Conservation (phyloP, 78 protist genomes). For the slime mould (Dictyostelium discoideum) region DNA sequence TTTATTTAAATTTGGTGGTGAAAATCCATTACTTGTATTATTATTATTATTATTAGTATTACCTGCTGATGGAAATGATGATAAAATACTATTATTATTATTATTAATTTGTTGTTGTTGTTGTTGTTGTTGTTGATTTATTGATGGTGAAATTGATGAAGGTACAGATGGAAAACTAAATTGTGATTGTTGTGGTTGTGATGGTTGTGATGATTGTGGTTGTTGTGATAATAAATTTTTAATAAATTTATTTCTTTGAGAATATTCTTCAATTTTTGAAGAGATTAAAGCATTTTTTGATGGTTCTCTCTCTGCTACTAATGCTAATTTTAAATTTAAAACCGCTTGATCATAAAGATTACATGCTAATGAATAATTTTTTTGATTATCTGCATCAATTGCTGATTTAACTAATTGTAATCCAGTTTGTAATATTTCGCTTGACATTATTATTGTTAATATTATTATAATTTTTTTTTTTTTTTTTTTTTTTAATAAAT, state of each 20-base stretch:
- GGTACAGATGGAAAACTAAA: slow-evolving; percentile 20
- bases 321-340: slow-evolving; percentile 57
- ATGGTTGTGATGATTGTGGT: not conserved
- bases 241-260: slow-evolving; percentile 64
- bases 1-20: not conserved
- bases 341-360: slow-evolving; percentile 68
- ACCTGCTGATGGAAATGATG: slow-evolving; percentile 37
- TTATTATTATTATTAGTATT: not conserved
- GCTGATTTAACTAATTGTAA: slow-evolving; percentile 58
- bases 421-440: slow-evolving; percentile 62
- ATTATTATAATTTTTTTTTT: not conserved
- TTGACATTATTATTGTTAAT: slow-evolving; percentile 1
- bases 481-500: too few species aligned
- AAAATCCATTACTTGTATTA: slow-evolving; percentile 9
- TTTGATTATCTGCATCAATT: slow-evolving; percentile 64
- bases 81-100: not conserved
- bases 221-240: slow-evolving; percentile 31
- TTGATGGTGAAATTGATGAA: not conserved
- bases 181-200: not conserved
- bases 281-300: slow-evolving; percentile 36
- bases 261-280: slow-evolving; percentile 63
- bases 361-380: slow-evolving; percentile 41
- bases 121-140: not conserved
- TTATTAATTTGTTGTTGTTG: not conserved
- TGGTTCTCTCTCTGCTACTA: slow-evolving; percentile 36